Evolutionary conservation across 768 basidiomycete genomes (phyloP).

Genomic region (Boletus huronensis): DNA sequence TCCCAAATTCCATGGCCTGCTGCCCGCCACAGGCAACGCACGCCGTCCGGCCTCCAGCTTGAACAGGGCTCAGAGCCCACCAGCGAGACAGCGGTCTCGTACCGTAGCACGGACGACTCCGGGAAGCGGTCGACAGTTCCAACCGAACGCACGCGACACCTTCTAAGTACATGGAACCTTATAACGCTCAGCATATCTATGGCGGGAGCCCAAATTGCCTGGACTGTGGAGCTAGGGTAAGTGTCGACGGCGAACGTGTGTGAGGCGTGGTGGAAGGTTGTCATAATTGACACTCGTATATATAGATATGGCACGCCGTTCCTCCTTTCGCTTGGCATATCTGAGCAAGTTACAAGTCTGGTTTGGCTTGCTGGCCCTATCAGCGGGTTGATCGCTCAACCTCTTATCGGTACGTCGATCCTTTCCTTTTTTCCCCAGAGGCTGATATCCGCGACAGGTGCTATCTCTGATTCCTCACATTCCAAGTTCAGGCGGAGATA

Average conservation of each 20-base stretch:
- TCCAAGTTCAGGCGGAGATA: conserved; percentile 89
- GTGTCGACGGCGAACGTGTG: conserved; percentile 25
- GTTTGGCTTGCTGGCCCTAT: conserved; percentile 97
- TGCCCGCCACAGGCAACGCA: conserved; percentile 33
- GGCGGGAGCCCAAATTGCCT: conserved; percentile 92
- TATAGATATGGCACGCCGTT: conserved; percentile 94
- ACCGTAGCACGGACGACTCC: conserved; percentile 33
- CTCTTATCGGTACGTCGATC: conserved; percentile 76
- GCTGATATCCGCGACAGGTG: conserved; percentile 49
- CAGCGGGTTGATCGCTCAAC: conserved; percentile 92
- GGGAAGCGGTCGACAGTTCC: conserved; percentile 20
- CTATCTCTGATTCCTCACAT: conserved; percentile 90
- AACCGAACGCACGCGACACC: conserved; percentile 26
- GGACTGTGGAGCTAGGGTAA: conserved; percentile 94
- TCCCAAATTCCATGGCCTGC: conserved; percentile 78
- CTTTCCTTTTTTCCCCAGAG: not conserved
- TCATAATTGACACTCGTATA: conserved; percentile 2
- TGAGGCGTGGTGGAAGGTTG: not conserved
- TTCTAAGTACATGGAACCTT: conserved; percentile 59
- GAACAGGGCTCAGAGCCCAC: conserved; percentile 20
- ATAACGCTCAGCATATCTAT: conserved; percentile 86
- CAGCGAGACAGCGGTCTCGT: conserved; percentile 22
- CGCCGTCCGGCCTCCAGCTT: conserved; percentile 20
- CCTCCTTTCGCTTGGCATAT: conserved; percentile 72
- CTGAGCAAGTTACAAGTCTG: conserved; percentile 86